Base-by-base conservation (phyloP, 2,329 filamentous ascomycete species). In the Ustulina deusta region DNA sequence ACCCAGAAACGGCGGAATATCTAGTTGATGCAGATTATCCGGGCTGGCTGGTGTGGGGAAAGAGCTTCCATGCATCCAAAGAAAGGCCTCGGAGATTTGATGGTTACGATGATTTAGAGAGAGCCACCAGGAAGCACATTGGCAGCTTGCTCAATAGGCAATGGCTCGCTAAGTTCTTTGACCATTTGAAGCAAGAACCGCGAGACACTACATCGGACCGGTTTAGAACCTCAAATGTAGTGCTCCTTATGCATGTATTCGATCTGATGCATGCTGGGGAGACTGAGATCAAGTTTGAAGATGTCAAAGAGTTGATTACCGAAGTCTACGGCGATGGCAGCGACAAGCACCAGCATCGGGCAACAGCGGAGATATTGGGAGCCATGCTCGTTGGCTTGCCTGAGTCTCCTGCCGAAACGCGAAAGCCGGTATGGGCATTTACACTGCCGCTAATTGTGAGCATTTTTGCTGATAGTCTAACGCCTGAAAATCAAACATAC, bases 331-430 rank as follows among this genome's bases (percentile, higher is more conserved):
- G 91, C 15, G 95, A 99, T 78, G 96, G 97, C 10, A 96, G 90
- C 74, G 96, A 99, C 78, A 97, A 97, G 80, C 96, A 99, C 79
- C 95, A 99, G 78, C 96, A 99, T 78, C 92, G 96, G 60, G 96
- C 96, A 17, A 97, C 96, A 1, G 89, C 96, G 0, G 96, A 99
- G 80, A 97, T 99, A 63, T 83, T 99, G 57, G 94, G 93, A 15
- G 94, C 93, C 4, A 81, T 99, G 74, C 84, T 99, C 29, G 89
- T 90, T 17, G 93, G 93, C 40, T 93, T 93, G 17, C 87, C 90
- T 56, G 94, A 97, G 73, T 90, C 93, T 32, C 90, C 90, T 6
- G 83, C 90, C 4, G 89, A 93, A 61, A 89, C 91, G 71, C 90
- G 94, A 52, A 88, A 91, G 64, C 84, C 88, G 72, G 88, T 97